Base-by-base conservation (phyloP, 805 yeast genomes). In the Ogataea salicorniae region DNA sequence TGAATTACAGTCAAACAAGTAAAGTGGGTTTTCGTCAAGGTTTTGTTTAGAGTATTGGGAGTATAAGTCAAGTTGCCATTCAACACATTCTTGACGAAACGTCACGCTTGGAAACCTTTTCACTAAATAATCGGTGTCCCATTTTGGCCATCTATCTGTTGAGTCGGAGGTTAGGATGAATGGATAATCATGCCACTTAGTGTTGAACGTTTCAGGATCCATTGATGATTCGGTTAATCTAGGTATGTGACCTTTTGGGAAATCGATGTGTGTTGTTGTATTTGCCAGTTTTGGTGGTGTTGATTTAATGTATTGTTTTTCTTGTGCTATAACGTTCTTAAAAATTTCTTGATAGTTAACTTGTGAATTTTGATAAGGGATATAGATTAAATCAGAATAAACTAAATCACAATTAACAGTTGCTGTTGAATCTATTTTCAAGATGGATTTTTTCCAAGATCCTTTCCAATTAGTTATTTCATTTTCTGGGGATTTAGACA, bases 31-130 rank as follows among this genome's bases (percentile, higher is more conserved):
- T 62, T 90, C 97, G 64, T 90, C 97, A 20, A 58, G 55, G 63
- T 89, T 91, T 13, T 67, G 48, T 4, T 66, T 57, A 56, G 83
- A 75, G 60, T 90, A 90, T 45, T 80, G 72, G 1, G 75, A 61
- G 59, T 87, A 90, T 18, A 79, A 68, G 1, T 69, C 55, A 20
- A 90, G 68, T 3, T 82, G 75, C 96, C 97, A 90, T 51, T 80
- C 77, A 41, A 88, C 92, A 31, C 87, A 80, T 66, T 91, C 97
- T 64, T 90, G 96, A 46, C 92, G 77, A 66, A 91, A 91, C 41
- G 65, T 69, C 3, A 77, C 82, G 20, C 75, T 63, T 2, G 88
- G 80, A 53, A 83, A 88, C 45, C 83, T 62, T 2, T 64, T 51
- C 5, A 73, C 64, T 26, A 90, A 68, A 17, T 66, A 61, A 1